Base-by-base conservation (phyloP, 441 rosid genomes). In the Mallotus repandus region DNA sequence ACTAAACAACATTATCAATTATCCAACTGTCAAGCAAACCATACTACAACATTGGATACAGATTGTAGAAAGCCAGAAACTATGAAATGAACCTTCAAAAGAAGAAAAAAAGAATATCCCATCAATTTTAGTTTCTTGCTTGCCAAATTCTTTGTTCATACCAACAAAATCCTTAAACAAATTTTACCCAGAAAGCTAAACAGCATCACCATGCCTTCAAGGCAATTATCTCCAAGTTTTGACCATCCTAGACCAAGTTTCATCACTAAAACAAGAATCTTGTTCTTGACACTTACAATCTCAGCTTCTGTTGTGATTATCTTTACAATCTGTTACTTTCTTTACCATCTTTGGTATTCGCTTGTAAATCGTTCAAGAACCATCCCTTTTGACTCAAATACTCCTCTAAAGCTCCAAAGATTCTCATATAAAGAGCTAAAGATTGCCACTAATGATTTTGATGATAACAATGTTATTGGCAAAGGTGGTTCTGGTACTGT, bases 401-500 rank as follows among this genome's bases (percentile, higher is more conserved):
- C 97, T 18, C 90, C 97, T 43, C 76, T 84, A 16, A 89, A 89
- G 89, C 90, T 95, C 69, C 91, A 86, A 71, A 76, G 86, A 45
- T 90, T 89, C 88, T 75, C 89, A 43, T 88, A 87, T 97, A 90
- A 83, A 45, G 97, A 93, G 76, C 87, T 95, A 18, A 95, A 85
- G 76, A 63, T 82, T 61, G 98, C 98, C 16, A 90, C 99, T 11
- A 78, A 84, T 74, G 92, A 90, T 69, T 95, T 95, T 69, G 80
- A 84, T 74, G 95, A 84, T 16, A 78, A 81, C n/a, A 91, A 89
- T 70, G 68, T 89, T 57, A 85, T 95, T 2, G 99, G 99, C 1
- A 92, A 90, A 85, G 99, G 99, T n/a, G 99, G 99, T 7, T 91
- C 99, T 3, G 98, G 89, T 35, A 95, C 99, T 49, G 99, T 95